Conservation (phyloP, 805 yeast species). For the Ogataea philodendri region DNA sequence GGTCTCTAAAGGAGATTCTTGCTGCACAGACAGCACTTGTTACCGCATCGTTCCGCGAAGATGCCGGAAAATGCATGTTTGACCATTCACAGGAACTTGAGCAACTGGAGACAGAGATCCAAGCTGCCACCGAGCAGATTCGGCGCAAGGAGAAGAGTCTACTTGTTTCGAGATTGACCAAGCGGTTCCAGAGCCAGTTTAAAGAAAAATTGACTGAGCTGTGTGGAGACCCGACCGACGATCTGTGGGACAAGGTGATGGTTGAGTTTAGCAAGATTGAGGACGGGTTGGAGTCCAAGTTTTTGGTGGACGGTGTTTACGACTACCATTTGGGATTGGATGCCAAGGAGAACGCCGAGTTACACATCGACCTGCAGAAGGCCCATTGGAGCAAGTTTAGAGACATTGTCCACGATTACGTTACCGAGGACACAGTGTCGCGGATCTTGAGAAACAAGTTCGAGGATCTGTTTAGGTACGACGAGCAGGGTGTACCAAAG, state of each 20-base stretch:
- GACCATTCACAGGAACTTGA: constrained; percentile 34
- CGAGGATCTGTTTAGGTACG: constrained; percentile 81
- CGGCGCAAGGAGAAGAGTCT: constrained; percentile 41
- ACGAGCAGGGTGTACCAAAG: constrained; percentile 75
- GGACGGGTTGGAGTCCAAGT: constrained; percentile 32
- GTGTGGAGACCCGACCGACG: constrained; percentile 47
- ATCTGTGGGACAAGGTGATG: constrained; percentile 62
- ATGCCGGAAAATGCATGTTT: constrained; percentile 37
- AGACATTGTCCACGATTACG: constrained; percentile 54
- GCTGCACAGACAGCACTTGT: constrained; percentile 22
- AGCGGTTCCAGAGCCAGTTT: constrained; percentile 45
- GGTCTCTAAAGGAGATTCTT: constrained; percentile 27
- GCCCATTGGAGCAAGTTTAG: constrained; percentile 67
- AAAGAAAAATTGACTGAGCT: constrained; percentile 50
- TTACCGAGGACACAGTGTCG: constrained; percentile 65
- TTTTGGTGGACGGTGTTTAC: constrained; percentile 30
- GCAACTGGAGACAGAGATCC: constrained; percentile 32
- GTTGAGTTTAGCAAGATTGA: constrained; percentile 41
- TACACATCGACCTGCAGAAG: constrained; percentile 44
- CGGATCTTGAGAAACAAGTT: constrained; percentile 72
- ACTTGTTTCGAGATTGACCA: constrained; percentile 43
- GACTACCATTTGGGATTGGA: constrained; percentile 70
- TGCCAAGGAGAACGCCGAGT: constrained; percentile 39
- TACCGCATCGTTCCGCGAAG: constrained; percentile 27
- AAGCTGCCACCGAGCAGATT: constrained; percentile 32